A percentile compares a stretch with the other conserved stretches of the same genome.
Evolutionary conservation across 2,329 filamentous ascomycete genomes (phyloP).

Genomic region (Dothistroma pini): DNA sequence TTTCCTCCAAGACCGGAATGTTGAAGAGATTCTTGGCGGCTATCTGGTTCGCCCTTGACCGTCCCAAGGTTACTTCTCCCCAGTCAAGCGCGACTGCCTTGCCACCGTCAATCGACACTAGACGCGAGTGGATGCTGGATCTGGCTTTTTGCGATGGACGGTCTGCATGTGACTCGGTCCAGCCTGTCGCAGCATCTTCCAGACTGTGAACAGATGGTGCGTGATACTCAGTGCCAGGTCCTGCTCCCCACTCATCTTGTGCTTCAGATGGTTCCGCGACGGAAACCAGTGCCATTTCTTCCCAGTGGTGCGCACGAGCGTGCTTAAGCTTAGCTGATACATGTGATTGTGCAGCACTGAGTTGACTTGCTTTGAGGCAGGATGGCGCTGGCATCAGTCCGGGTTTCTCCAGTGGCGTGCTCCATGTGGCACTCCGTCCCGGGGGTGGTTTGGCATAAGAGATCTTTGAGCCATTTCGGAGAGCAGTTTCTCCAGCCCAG

Average conservation of each 20-base stretch:
- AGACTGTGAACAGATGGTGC: neutral
- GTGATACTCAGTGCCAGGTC: neutral
- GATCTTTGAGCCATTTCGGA: neutral
- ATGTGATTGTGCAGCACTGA: neutral
- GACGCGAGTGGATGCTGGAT: neutral
- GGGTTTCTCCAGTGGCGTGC: neutral
- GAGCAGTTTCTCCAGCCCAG: neutral
- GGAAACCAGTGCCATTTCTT: neutral
- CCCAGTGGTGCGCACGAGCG: neutral
- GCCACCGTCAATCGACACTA: neutral
- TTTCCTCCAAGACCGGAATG: neutral
- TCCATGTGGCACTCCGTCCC: neutral
- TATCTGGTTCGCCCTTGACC: neutral
- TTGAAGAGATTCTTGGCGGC: neutral
- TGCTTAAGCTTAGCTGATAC: neutral
- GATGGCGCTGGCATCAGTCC: neutral
- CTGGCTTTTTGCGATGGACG: neutral
- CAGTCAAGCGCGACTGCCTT: neutral
- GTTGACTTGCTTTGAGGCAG: neutral
- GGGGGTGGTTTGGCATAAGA: neutral
- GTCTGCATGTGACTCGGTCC: neutral
- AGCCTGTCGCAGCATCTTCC: neutral
- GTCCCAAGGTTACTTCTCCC: neutral
- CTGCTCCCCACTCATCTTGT: neutral
- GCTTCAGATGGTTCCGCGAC: neutral